Evolutionary conservation across 345 rosid genomes (phyloP), one percentile per base, ranked within the genome.

Genomic region (Brassica juncea): DNA sequence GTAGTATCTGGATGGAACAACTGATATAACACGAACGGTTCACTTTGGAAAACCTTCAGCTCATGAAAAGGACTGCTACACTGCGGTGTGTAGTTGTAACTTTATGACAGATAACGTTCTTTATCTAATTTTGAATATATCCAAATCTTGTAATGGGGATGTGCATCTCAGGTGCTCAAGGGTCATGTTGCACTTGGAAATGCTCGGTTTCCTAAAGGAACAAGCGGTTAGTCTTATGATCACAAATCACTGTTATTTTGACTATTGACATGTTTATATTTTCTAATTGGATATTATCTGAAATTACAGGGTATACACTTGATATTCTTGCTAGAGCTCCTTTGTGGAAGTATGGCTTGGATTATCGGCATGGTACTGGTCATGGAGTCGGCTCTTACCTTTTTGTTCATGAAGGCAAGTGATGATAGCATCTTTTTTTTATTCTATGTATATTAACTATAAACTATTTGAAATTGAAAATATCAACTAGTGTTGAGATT

Each of bases 371-470:
- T 73, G 99, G 97, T 42, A 96, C 99, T 70, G 99, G 99, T 76
- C 99, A 96, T 84, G 98, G 99, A 70, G 85, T 96, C 47, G 99
- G 99, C 32, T 96, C 99, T 77, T 96, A 90, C 85, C 87, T 96
- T 62, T 88, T 80, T 58, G 98, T 96, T 77, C 99, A 96, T 87
- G 99, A 93, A 90, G 99, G 99, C 86, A 75, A 76, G 87, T 77
- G 34, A 72, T 83, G 49, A 19, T 19, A 19, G 19, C 19, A 19
- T 19, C 19, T 19, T 19, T 19, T 19, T 47, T 47, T 44, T 15
- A 54, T 49, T 37, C 35, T 32, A 42, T 58, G 0, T 70, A 37
- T 68, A 14, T 8, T n/a, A n/a, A 55, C 14, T 5, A 47, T 47
- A 34, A 47, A 47, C 54, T 47, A 11, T 47, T 47, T 47, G 6